Percentiles rank a stretch among this genome's conserved stretches.
Evolutionary conservation across 148 eudicot genomes (phyloP).

Genomic region (Rhododendron mucronatum): DNA sequence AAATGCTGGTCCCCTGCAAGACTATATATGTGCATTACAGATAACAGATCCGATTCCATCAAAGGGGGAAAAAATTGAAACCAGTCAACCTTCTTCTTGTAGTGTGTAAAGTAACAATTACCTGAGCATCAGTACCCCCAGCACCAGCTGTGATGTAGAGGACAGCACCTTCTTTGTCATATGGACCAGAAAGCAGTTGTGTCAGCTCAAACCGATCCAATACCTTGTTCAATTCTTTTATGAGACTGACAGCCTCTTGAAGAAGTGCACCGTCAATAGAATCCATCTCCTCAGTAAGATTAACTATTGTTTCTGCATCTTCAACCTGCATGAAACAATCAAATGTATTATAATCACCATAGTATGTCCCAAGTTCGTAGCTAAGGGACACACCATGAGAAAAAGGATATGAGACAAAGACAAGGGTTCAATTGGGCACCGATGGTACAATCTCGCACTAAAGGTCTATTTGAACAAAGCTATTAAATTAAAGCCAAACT

Average conservation of each 20-base stretch:
- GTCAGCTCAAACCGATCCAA: constrained; percentile 85
- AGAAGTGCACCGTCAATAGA: constrained; percentile 73
- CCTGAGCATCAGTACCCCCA: constrained; percentile 99
- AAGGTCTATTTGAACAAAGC: background rate
- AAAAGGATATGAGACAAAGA: background rate
- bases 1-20: background rate
- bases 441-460: background rate
- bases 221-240: constrained; percentile 75
- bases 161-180: constrained; percentile 97
- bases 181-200: constrained; percentile 87
- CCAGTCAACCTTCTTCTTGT: background rate
- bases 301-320: constrained; percentile 91
- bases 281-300: constrained; percentile 94
- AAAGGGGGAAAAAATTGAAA: background rate
- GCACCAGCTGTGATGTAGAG: constrained; percentile 90
- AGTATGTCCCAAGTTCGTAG: background rate
- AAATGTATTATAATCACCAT: background rate
- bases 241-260: constrained; percentile 73
- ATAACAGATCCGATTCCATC: background rate
- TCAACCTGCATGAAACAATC: constrained; percentile 48
- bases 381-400: background rate
- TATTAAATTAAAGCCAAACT: background rate
- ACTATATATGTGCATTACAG: background rate
- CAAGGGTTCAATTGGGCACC: background rate
- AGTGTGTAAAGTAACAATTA: constrained; percentile 21